Base-by-base conservation (phyloP, 2,329 filamentous ascomycete species). In the Penicillium paneum region DNA sequence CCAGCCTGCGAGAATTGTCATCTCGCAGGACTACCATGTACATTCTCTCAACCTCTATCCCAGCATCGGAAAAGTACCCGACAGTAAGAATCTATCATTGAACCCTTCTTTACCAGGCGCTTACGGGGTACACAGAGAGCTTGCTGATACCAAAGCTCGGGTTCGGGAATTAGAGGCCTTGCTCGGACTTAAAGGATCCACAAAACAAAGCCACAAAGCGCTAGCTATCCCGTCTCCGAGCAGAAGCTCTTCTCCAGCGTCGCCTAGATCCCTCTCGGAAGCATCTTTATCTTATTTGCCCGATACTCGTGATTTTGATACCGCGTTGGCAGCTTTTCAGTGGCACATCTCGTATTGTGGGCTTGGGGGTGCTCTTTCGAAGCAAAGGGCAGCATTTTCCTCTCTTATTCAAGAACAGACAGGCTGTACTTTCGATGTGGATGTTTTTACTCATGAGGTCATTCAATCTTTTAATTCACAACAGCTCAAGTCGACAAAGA, bases 1-100 rank as follows among this genome's bases (percentile, higher is more conserved):
- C 64, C 65, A 19, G 56, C 59, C 26, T 67, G 65, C 17, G 65
- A 67, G 19, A 63, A 58, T 8, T 67, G 65, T 40, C 47, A 52
- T 26, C 34, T 64, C 24, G 61, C 58, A 13, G 53, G 60, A 1
- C 45, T 62, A 1, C 57, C 53, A 12, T 67, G 65, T 49, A 58
- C 52, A 4, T 65, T 67, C 21, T 62, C 64, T 8, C 57, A 50
- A 10, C 45, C 29, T 12, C 19, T 52, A 17, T 46, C 41, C 8
- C 55, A 53, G 19, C 53, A 55, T 11, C 59, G 57, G 12, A 65
- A 60, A 53, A 57, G 54, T 13, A 44, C 58, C n/a, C 56, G 57
- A 21, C 51, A 63, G 64, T 67, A 55, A 60, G 63, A 38, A 12
- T 32, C 8, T 5, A 34, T 28, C 40, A 39, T 55, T 36, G 3